phyloP scores from a whole-genome alignment of 2,329 filamentous ascomycete genomes.

The Aureobasidium mangrovei region DNA sequence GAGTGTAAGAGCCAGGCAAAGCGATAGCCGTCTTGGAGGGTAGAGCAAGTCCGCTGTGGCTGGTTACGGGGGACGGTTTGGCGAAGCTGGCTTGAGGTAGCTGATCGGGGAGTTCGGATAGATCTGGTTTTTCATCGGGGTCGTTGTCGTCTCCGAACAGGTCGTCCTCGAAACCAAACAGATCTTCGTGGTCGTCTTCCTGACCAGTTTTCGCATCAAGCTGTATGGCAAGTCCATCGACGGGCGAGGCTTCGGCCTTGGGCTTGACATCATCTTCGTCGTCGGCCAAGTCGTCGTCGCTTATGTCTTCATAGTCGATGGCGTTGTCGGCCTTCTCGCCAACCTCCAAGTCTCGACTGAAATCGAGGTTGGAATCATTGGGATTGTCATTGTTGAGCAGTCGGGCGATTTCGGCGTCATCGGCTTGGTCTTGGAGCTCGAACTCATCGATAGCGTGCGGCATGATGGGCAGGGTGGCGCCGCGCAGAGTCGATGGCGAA shows the following conservation, averaged over 20 bases:
- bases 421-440: conserved; percentile 18
- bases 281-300: conserved; percentile 82
- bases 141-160: conserved; percentile 55
- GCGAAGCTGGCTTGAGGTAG: conserved; percentile 12
- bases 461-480: conserved; percentile 22
- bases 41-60: conserved; percentile 23
- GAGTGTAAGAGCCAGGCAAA: conserved; percentile 13
- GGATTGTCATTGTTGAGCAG: conserved; percentile 23
- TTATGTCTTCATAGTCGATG: conserved; percentile 82
- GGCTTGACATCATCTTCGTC: conserved; percentile 48
- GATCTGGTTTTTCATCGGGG: conserved; percentile 14
- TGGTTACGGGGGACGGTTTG: conserved; percentile 8
- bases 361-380: conserved; percentile 22
- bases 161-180: conserved; percentile 48
- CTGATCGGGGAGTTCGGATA: conserved; percentile 1
- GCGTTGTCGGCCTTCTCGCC: conserved; percentile 86
- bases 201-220: neutral
- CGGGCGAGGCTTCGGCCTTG: conserved; percentile 1
- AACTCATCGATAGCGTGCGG: conserved; percentile 30
- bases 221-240: neutral
- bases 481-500: neutral
- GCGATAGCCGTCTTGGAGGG: conserved; percentile 18
- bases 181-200: conserved; percentile 11
- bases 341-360: conserved; percentile 31
- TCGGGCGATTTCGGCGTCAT: conserved; percentile 24